Percentiles rank a stretch among this genome's conserved stretches.
Evolutionary conservation across 257 asterid species (phyloP).

Genomic region (Solanum etuberosum): DNA sequence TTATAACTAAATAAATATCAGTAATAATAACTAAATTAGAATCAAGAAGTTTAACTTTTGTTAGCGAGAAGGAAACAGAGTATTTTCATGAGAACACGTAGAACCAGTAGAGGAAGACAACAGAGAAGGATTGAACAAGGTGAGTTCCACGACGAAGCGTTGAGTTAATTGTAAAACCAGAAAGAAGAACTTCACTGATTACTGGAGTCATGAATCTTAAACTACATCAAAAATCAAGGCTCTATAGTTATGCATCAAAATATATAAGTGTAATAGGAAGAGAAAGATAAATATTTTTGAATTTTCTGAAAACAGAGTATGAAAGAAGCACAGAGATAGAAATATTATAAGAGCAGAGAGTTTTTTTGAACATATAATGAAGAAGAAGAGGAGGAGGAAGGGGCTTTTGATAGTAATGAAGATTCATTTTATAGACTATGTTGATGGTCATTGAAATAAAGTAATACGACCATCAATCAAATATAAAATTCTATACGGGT

Average conservation of each 20-base stretch:
- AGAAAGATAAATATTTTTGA: background rate
- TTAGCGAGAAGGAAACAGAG: background rate
- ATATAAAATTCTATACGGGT: background rate
- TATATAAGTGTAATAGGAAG: background rate
- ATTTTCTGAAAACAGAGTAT: background rate
- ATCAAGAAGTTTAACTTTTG: background rate
- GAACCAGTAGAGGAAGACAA: conserved; percentile 38
- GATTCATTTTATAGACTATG: background rate
- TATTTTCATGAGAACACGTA: conserved; percentile 24
- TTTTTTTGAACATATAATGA: background rate
- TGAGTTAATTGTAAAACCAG: conserved; percentile 23
- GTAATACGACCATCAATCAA: background rate
- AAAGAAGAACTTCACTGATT: conserved; percentile 28
- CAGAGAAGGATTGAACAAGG: conserved; percentile 34
- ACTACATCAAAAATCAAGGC: background rate
- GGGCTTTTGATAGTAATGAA: background rate
- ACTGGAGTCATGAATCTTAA: conserved; percentile 23
- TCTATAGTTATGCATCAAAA: background rate
- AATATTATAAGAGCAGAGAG: background rate
- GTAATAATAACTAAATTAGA: background rate
- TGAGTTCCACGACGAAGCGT: conserved; percentile 36
- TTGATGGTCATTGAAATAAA: background rate
- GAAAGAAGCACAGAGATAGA: background rate
- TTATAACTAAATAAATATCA: background rate
- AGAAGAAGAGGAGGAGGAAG: background rate